phyloP scores from a whole-genome alignment of 1,284 basidiomycete species.

The Leucocoprinus gongylophorus region DNA sequence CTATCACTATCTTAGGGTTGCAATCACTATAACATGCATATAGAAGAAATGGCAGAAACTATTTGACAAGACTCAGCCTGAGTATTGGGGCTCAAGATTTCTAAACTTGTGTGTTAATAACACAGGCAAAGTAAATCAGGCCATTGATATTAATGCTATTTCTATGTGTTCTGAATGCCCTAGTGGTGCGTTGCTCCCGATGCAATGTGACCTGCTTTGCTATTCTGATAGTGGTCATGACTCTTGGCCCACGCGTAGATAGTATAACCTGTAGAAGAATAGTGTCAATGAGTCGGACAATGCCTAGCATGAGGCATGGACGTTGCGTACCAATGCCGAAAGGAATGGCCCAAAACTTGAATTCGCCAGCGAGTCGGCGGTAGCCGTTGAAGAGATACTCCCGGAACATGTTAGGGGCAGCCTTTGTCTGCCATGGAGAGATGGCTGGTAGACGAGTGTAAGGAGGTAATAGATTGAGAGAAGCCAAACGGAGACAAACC shows the following conservation, averaged over 20 bases:
- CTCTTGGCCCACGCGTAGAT: conserved; percentile 80
- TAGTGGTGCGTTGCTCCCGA: conserved; percentile 34
- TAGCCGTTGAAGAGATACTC: conserved; percentile 87
- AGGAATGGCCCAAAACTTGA: conserved; percentile 77
- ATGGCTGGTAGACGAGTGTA: conserved; percentile 43
- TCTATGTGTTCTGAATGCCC: not conserved
- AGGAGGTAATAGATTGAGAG: not conserved
- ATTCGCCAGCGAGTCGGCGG: conserved; percentile 67
- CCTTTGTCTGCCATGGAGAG: conserved; percentile 75
- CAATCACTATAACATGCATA: too few species aligned
- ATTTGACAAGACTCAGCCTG: too few species aligned
- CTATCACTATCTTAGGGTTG: too few species aligned
- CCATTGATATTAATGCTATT: not conserved
- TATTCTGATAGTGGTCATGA: conserved; percentile 65
- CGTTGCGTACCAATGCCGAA: conserved; percentile 61
- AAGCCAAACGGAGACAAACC: conserved; percentile 44
- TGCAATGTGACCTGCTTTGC: conserved; percentile 76
- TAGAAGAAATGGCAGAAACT: too few species aligned
- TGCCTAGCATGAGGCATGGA: not conserved
- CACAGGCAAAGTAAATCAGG: too few species aligned
- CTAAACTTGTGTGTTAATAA: too few species aligned
- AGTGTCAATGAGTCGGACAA: conserved; percentile 1
- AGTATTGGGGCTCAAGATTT: too few species aligned
- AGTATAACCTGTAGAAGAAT: conserved; percentile 56
- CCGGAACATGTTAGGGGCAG: conserved; percentile 64